These are phyloP conservation scores for Fusarium odoratissimum DNA, from an alignment of 2,329 filamentous ascomycete genomes.

Conservation along the genomic window DNA sequence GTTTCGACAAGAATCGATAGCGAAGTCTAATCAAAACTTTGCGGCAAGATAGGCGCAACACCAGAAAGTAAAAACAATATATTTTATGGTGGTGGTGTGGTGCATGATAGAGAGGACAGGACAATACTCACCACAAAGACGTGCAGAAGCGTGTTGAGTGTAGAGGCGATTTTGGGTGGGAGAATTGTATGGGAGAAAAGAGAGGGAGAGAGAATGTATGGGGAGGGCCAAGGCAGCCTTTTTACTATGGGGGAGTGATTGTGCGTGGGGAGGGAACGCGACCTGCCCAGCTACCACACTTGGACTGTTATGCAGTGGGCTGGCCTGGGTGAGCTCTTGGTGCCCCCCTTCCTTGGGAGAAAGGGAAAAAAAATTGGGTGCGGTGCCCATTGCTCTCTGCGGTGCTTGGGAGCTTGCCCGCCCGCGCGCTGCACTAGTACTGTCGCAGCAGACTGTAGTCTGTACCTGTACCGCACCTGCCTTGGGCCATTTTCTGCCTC, in stretches of 20 bases:
- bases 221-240: conserved; percentile 66
- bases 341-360: conserved; percentile 29
- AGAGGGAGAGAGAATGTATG: conserved; percentile 66
- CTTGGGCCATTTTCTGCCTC: conserved; percentile 27
- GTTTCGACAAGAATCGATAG: conserved; percentile 29
- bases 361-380: conserved; percentile 44
- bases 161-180: conserved; percentile 62
- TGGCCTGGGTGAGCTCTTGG: conserved; percentile 40
- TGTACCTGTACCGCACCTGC: conserved; percentile 39
- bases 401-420: conserved; percentile 33
- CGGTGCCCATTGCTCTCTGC: conserved; percentile 35
- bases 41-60: conserved; percentile 22
- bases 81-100: conserved; percentile 49
- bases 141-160: conserved; percentile 55
- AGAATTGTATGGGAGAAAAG: conserved; percentile 72
- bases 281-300: conserved; percentile 46
- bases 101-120: conserved; percentile 28
- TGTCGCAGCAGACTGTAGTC: conserved; percentile 33
- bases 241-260: conserved; percentile 75
- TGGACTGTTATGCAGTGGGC: conserved; percentile 39
- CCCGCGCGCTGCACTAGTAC: conserved; percentile 37
- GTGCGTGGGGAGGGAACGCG: conserved; percentile 54
- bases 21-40: conserved; percentile 32
- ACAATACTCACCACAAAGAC: conserved; percentile 64
- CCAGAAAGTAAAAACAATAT: conserved; percentile 48